These are phyloP conservation scores for Talaromyces pinophilus DNA, from an alignment of 2,329 filamentous ascomycete genomes.

Conservation along the genomic window DNA sequence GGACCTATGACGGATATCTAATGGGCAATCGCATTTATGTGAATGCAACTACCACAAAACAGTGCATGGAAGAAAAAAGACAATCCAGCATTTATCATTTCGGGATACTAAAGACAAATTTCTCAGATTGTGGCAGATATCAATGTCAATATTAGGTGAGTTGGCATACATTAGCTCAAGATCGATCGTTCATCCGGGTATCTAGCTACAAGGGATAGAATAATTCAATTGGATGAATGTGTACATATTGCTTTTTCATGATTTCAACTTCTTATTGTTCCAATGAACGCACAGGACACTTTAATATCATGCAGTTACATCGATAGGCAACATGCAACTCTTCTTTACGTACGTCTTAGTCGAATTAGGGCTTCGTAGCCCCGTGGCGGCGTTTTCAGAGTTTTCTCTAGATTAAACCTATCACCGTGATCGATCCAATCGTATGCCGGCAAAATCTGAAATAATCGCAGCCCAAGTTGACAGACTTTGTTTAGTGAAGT, in stretches of 20 bases:
- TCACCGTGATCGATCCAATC: neutral
- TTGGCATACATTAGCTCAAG: constrained; percentile 1
- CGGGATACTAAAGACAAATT: neutral
- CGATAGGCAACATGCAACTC: neutral
- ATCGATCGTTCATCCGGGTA: neutral
- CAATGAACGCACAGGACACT: neutral
- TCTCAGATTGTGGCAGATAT: constrained; percentile 1
- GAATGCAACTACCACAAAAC: neutral
- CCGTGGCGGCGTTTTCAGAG: neutral
- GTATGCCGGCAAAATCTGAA: no score
- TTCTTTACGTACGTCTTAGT: neutral
- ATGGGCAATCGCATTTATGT: neutral
- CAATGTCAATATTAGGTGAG: neutral
- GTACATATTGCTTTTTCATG: neutral
- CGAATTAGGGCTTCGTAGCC: neutral
- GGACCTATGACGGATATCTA: neutral
- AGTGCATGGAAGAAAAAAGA: neutral
- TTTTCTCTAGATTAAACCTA: neutral
- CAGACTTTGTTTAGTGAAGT: neutral
- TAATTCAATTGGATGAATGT: neutral
- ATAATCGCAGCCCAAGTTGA: neutral
- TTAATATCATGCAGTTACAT: neutral
- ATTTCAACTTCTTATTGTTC: neutral
- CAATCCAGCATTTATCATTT: neutral
- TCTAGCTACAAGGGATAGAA: neutral